Percentiles rank a stretch among this genome's conserved stretches.
Conservation (phyloP, 2,329 filamentous ascomycete species). For the Dothideomycetes sp. region DNA sequence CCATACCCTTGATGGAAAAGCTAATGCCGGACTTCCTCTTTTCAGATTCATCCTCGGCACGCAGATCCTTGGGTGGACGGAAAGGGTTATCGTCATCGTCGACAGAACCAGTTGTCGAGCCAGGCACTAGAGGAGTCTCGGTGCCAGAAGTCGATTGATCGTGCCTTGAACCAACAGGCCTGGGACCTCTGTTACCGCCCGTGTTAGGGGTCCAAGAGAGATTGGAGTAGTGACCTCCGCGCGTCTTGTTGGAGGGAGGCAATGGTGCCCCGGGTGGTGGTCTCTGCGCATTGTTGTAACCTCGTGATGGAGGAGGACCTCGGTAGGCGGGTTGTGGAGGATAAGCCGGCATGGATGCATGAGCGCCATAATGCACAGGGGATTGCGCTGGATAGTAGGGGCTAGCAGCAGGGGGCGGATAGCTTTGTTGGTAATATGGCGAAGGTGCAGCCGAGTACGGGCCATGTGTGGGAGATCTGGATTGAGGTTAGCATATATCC, state of each 20-base stretch:
- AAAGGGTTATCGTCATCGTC: slow-evolving; percentile 54
- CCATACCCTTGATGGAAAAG: slow-evolving; percentile 74
- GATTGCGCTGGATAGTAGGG: slow-evolving; percentile 16
- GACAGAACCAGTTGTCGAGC: slow-evolving; percentile 24
- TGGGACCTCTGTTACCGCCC: slow-evolving; percentile 45
- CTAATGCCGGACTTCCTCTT: slow-evolving; percentile 59
- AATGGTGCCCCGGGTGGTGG: slow-evolving; percentile 40
- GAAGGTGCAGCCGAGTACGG: slow-evolving; percentile 51
- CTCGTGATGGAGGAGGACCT: slow-evolving; percentile 25
- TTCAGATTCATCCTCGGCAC: slow-evolving; percentile 51
- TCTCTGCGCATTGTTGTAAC: slow-evolving; percentile 34
- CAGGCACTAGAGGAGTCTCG: slow-evolving; percentile 4
- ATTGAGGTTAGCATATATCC: slow-evolving; percentile 21
- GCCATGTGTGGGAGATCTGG: slow-evolving; percentile 33
- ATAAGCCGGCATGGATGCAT: neutral
- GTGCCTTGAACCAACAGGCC: slow-evolving; percentile 22
- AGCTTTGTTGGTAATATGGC: slow-evolving; percentile 43
- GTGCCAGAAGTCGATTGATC: slow-evolving; percentile 5
- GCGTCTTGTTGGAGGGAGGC: slow-evolving; percentile 26
- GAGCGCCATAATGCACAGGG: slow-evolving; percentile 29
- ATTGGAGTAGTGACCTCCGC: slow-evolving; percentile 54
- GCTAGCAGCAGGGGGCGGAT: slow-evolving; percentile 15
- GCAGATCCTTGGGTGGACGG: slow-evolving; percentile 54
- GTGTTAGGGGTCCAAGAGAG: slow-evolving; percentile 58
- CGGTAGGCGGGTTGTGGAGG: slow-evolving; percentile 32